Base-by-base conservation (phyloP, 495 filamentous ascomycete genomes). In the Cenococcum geophilum region DNA sequence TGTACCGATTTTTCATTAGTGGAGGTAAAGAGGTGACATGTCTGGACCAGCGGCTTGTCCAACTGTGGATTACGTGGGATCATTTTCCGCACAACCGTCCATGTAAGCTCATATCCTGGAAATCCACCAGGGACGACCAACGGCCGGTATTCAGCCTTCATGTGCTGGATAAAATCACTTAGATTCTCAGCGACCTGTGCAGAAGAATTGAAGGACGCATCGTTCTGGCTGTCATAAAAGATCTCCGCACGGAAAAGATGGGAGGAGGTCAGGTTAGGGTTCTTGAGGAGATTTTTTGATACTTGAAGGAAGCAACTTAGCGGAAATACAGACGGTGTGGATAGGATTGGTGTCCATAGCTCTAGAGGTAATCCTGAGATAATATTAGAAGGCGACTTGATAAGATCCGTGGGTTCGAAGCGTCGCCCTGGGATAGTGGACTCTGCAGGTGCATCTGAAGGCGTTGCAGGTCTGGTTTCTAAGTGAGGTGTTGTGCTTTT, bases 191-290 rank as follows among this genome's bases (percentile, higher is more conserved):
- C 58, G 43, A 59, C 40, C 34, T 23, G 20, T n/a, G 64, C 63
- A 23, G 42, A 37, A 18, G 56, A 52, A 51, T 61, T 57, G 55
- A 62, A 65, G 11, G 67, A 59, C 10, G 62, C 52, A 64, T 71
- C 70, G 9, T 70, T 64, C 52, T 68, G 62, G 64, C 78, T 83
- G 63, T 87, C 78, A 58, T 79, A 82, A 25, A 89, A 78, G 49
- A 96, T 89, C 73, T 97, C 91, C 11, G 92, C 91, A 21, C 92
- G 83, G 69, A 95, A 91, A 2, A 96, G 79, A 77, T 86, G 85
- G 16, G 79, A 86, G 2, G 88, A 89, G 63, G 88, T 92, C 77
- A 92, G 81, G 62, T 96, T 95, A 8, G 92, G 91, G 71, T 96
- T 95, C 50, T 78, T 78, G 65, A 95, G 80, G 47, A 95, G 80